These are phyloP conservation scores for Talaromyces islandicus DNA, from an alignment of 2,329 filamentous ascomycete genomes.

Conservation along the genomic window DNA sequence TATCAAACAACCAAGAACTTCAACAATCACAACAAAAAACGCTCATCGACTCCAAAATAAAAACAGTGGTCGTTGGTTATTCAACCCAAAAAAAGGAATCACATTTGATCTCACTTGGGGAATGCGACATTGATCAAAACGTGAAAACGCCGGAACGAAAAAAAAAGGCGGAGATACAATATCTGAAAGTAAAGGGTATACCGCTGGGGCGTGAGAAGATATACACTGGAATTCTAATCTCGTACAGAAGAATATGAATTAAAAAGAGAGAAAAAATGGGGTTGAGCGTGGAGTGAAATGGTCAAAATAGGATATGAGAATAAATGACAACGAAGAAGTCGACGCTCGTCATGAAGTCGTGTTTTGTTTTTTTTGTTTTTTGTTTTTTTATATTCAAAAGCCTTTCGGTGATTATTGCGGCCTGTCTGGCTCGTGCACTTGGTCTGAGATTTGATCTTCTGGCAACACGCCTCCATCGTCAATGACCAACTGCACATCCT, in stretches of 20 bases:
- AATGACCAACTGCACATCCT: conserved; percentile 58
- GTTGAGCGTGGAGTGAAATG: not conserved
- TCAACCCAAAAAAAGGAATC: not conserved
- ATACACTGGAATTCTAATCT: conserved; percentile 7
- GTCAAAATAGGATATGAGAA: not conserved
- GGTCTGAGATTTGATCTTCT: not conserved
- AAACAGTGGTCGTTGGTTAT: not conserved
- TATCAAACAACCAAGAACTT: not conserved
- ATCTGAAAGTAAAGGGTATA: conserved; percentile 4
- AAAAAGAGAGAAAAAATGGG: not conserved
- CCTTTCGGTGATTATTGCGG: not conserved
- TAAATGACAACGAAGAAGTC: conserved; percentile 6
- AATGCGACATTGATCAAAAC: not conserved
- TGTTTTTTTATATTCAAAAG: not conserved
- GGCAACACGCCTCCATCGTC: conserved; percentile 24
- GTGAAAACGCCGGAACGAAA: not conserved
- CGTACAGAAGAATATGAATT: conserved; percentile 1
- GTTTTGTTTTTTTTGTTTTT: not conserved
- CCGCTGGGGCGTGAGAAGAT: conserved; percentile 6
- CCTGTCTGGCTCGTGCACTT: not conserved
- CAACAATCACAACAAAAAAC: not conserved
- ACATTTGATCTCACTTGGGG: not conserved
- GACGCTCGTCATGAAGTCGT: conserved; percentile 8
- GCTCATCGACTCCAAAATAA: not conserved
- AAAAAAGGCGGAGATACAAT: not conserved